These are phyloP conservation scores for Buxus sempervirens DNA, from an alignment of 164 flowering plant species.

Conservation along the genomic window DNA sequence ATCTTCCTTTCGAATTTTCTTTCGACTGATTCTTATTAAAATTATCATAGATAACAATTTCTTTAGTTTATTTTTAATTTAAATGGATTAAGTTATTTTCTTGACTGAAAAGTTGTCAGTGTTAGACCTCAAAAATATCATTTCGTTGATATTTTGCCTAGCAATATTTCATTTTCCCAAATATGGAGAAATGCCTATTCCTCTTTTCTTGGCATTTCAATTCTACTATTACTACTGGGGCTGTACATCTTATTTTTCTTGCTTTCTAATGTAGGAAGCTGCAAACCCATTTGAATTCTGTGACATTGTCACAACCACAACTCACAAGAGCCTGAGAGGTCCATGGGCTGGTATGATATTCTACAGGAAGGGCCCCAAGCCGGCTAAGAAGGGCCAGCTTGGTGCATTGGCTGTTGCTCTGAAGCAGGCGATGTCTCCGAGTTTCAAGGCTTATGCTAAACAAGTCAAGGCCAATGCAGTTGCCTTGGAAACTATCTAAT, in stretches of 20 bases:
- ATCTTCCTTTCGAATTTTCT: not conserved
- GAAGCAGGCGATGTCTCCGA: constrained; percentile 25
- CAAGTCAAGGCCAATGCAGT: constrained; percentile 49
- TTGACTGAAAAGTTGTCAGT: too few relatives aligned
- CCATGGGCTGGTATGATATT: constrained; percentile 90
- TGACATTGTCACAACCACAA: constrained; percentile 30
- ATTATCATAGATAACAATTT: too few relatives aligned
- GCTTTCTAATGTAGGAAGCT: constrained; percentile 48
- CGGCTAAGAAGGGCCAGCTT: constrained; percentile 72
- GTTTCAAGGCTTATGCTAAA: constrained; percentile 37
- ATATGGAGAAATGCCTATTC: too few relatives aligned
- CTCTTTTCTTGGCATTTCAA: too few relatives aligned
- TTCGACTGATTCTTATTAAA: not conserved
- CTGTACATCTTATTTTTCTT: not conserved
- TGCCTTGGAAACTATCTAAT: constrained; percentile 31
- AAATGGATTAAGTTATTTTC: too few relatives aligned
- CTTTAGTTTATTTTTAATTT: too few relatives aligned
- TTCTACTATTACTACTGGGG: too few relatives aligned
- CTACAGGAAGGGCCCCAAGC: constrained; percentile 81
- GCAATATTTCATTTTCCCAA: too few relatives aligned
- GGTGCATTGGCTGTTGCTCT: constrained; percentile 45
- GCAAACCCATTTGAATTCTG: constrained; percentile 76
- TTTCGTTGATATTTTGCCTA: too few relatives aligned
- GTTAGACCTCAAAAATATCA: too few relatives aligned
- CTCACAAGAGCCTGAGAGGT: constrained; percentile 85